These are phyloP conservation scores for Leucaena leucocephala DNA, from an alignment of 306 rosid species.

Conservation along the genomic window DNA sequence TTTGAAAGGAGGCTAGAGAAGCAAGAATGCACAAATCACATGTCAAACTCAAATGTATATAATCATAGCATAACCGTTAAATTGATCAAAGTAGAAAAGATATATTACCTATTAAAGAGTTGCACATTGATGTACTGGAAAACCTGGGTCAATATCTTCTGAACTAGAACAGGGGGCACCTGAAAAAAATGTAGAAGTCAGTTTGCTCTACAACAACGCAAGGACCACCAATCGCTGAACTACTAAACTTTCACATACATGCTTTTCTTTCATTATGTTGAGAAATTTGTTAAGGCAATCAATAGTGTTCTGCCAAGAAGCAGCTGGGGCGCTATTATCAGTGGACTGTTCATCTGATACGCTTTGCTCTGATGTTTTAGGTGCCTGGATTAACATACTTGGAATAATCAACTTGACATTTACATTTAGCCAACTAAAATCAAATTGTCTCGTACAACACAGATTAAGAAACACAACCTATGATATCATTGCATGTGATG, in stretches of 20 bases:
- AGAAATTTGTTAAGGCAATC: conserved; percentile 64
- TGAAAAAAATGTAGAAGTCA: conserved; percentile 46
- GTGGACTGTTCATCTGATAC: conserved; percentile 45
- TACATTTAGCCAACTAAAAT: background rate
- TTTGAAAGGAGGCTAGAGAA: conserved; percentile 69
- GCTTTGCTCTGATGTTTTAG: conserved; percentile 50
- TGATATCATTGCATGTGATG: conserved; percentile 3
- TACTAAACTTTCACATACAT: conserved; percentile 58
- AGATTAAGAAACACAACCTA: background rate
- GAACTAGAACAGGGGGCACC: conserved; percentile 76
- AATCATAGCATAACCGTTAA: conserved; percentile 20
- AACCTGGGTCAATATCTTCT: conserved; percentile 63
- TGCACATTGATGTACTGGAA: conserved; percentile 76
- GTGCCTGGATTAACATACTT: conserved; percentile 60
- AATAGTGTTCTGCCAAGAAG: conserved; percentile 59
- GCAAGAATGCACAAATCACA: conserved; percentile 37
- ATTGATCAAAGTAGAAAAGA: conserved; percentile 24
- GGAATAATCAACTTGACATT: conserved; percentile 26
- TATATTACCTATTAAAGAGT: conserved; percentile 72
- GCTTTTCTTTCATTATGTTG: conserved; percentile 65
- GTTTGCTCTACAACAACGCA: conserved; percentile 25
- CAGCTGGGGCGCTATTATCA: conserved; percentile 44
- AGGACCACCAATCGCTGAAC: conserved; percentile 4
- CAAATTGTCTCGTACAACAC: background rate
- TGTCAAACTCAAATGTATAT: conserved; percentile 35